Evolutionary conservation across 148 eudicot species (phyloP), one percentile per base, ranked within the genome.

Genomic region (Rheum nobile): DNA sequence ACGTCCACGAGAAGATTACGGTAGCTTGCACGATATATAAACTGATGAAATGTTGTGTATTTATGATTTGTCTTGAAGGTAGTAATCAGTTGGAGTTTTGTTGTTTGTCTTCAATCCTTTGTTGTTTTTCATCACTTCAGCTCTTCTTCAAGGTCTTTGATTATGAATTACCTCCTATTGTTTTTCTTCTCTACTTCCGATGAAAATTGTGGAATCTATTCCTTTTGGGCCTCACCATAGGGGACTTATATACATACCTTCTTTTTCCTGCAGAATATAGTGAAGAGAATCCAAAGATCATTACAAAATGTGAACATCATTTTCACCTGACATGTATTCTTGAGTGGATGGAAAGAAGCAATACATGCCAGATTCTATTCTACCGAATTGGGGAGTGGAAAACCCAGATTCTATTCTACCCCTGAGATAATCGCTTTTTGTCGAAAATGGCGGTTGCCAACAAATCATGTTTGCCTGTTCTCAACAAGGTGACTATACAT

Each of bases 341-440:
- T 16, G 97, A 91, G 81, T 94, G 98, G 98, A 81, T 88, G 97
- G 98, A 94, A 79, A 88, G 98, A 79, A 94, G 98, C 47, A 86
- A 86, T n/a, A 82, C 82, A n/a, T 94, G 97, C 71, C 90, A n/a
- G n/a, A n/a, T n/a, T n/a, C n/a, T n/a, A n/a, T n/a, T n/a, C n/a
- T n/a, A 84, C 99, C 24, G 96, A 91, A 69, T 79, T 91, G 83
- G 99, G 91, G 69, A 22, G 67, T 48, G 92, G 96, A 73, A 95
- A 90, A 78, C 97, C 99, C 67, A 85, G 81, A 78, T 95, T 95
- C 82, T 95, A 90, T 79, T 91, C 99, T 77, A 95, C 99, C 65
- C 94, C 99, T 50, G 99, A 91, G 52, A 75, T 95, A 65, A 88
- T 91, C 14, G 88, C 94, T 38, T 95, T 95, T 77, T 95, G 99